Evolutionary conservation across 2,329 filamentous ascomycete species (phyloP), one percentile per base, ranked within the genome.

Genomic region (Endothia cerciana): DNA sequence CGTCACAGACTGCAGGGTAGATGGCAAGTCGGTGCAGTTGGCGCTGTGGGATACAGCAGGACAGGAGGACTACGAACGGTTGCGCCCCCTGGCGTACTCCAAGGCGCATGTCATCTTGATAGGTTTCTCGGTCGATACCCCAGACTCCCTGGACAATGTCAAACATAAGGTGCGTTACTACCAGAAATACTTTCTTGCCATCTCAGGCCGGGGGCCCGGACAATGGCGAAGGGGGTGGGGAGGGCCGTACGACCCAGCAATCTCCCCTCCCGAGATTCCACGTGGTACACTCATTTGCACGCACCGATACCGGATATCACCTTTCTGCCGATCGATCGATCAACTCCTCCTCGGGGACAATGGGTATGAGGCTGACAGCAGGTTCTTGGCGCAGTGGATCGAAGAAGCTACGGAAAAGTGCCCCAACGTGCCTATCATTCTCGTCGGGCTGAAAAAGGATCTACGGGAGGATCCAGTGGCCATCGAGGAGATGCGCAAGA

Each of bases 11-110:
- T 99, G 95, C 80, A 87, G 94, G 81, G 95, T 99, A 68, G 95
- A 99, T 77, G 95, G 95, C 74, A 97, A 97, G 78, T 97, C 93
- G n/a, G 95, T 99, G 47, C 95, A 99, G 81, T 85, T 99, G 70
- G 95, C 95, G 61, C 83, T 99, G 73, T 99, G 95, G 95, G 95
- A 99, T 88, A 99, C 95, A n/a, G 95, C 95, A 61, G 95, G 95
- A 68, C 95, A 99, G 79, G 95, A 99, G 85, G 95, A 99, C 77
- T 99, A 99, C 78, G 95, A 99, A 79, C 87, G 95, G 76, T 83
- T 99, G 80, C 91, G 95, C 70, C 95, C 95, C 62, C 85, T 99
- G 61, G 95, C 95, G 70, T 99, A 99, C 78, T 92, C 93, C 60
- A 97, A 98, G 82, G 95, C 95, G 66, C 95, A 99, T 78, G 94